Percentiles rank a stretch among this genome's conserved stretches.
Conservation (phyloP, 2,329 filamentous ascomycete species). For the Achaetomium macrosporum region DNA sequence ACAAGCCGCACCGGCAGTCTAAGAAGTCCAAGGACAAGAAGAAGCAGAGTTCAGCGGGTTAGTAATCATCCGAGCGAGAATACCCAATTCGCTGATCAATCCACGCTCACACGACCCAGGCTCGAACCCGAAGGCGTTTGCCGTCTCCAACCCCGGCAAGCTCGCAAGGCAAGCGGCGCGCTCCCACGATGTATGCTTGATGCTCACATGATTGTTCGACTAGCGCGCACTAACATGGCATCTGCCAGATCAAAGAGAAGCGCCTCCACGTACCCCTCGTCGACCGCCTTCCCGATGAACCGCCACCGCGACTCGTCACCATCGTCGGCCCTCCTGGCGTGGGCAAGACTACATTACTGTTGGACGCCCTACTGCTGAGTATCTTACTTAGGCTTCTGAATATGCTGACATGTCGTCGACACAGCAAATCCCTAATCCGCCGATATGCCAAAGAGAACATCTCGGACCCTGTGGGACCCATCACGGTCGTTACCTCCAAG, state of each 20-base stretch:
- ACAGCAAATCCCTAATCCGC: conserved; percentile 75
- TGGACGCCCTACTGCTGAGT: neutral
- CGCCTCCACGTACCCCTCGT: conserved; percentile 93
- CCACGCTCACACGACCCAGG: conserved; percentile 41
- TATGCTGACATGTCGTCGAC: conserved; percentile 17
- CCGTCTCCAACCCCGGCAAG: conserved; percentile 74
- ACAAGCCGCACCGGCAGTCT: conserved; percentile 76
- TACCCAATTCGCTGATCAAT: neutral
- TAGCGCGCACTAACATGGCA: neutral
- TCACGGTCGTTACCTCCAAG: conserved; percentile 96
- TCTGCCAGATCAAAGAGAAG: conserved; percentile 77
- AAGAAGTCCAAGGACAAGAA: conserved; percentile 92
- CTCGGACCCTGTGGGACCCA: conserved; percentile 79
- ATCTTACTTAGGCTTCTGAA: neutral
- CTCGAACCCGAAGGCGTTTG: conserved; percentile 84
- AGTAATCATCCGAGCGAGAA: neutral
- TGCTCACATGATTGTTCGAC: neutral
- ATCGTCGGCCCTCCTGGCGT: conserved; percentile 94
- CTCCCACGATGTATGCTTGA: conserved; percentile 58
- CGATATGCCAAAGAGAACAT: conserved; percentile 95
- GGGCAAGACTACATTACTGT: conserved; percentile 86
- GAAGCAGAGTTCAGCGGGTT: conserved; percentile 60
- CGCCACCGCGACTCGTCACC: conserved; percentile 84
- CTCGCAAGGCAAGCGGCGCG: conserved; percentile 68
- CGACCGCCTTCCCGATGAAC: conserved; percentile 91